Conservation (phyloP, 129 eudicot genomes). For the Centrapalus pauciflorus region DNA sequence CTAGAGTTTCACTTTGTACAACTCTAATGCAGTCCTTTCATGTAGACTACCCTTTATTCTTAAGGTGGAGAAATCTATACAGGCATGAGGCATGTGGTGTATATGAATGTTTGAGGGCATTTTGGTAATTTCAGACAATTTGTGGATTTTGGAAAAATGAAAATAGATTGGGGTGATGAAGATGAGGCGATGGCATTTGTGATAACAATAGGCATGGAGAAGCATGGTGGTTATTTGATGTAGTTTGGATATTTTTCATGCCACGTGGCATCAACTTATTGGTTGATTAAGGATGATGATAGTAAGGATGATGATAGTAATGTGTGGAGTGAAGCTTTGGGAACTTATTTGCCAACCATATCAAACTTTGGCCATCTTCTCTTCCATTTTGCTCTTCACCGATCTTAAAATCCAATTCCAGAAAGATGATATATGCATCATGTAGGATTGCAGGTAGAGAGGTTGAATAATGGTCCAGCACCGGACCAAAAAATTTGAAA, state of each 20-base stretch:
- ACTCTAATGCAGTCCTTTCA: background rate
- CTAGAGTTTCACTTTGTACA: constrained; percentile 17
- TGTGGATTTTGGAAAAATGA: background rate
- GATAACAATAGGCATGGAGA: constrained; percentile 47
- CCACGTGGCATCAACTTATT: constrained; percentile 56
- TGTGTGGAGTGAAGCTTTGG: constrained; percentile 44
- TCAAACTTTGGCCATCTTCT: constrained; percentile 11
- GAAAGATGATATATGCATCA: background rate
- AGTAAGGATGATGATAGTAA: constrained; percentile 47
- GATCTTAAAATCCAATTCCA: constrained; percentile 17
- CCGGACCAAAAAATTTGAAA: no score
- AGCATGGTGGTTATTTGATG: constrained; percentile 60
- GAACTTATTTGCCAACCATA: constrained; percentile 27
- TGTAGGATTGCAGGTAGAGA: background rate
- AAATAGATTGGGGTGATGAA: constrained; percentile 34
- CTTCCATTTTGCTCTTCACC: constrained; percentile 11
- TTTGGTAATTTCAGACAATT: constrained; percentile 17
- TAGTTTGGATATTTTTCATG: constrained; percentile 56
- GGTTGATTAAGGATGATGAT: constrained; percentile 67
- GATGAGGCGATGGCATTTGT: constrained; percentile 53
- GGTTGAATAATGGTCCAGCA: no score
- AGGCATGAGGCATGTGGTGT: constrained; percentile 15
- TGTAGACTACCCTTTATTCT: no score
- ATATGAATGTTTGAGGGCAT: constrained; percentile 1
- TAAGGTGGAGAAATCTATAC: constrained; percentile 18